These are phyloP conservation scores for Oryza officinalis DNA, from an alignment of 176 grass and related monocot species.

Conservation along the genomic window DNA sequence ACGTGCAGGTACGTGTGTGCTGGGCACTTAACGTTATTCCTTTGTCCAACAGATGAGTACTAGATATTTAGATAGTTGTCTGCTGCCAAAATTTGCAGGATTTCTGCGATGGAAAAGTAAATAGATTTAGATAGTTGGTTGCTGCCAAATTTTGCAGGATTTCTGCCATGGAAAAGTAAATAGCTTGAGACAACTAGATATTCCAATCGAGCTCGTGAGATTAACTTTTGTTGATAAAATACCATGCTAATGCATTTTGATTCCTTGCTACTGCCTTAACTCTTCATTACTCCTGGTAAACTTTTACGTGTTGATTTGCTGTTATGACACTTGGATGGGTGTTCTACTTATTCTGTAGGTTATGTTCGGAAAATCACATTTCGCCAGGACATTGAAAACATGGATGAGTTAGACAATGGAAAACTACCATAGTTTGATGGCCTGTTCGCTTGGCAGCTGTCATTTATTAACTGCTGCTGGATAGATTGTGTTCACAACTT, in stretches of 20 bases:
- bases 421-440: slow-evolving; percentile 64
- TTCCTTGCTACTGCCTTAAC: neutral
- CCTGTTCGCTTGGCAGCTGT: slow-evolving; percentile 9
- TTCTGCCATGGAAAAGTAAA: slow-evolving; percentile 16
- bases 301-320: slow-evolving; percentile 25
- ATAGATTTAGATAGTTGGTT: neutral
- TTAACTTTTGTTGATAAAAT: slow-evolving; percentile 3
- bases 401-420: slow-evolving; percentile 76
- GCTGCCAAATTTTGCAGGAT: slow-evolving; percentile 8
- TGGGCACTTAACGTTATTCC: neutral
- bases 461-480: slow-evolving; percentile 25
- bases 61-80: neutral
- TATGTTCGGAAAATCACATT: slow-evolving; percentile 94
- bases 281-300: neutral
- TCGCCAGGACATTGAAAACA: slow-evolving; percentile 65
- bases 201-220: neutral
- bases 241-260: neutral
- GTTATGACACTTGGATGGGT: neutral
- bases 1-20: neutral
- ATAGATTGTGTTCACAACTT: slow-evolving; percentile 18
- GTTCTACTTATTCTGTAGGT: slow-evolving; percentile 57
- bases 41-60: neutral
- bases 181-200: neutral
- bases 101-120: slow-evolving; percentile 17
- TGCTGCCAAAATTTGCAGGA: slow-evolving; percentile 5